A percentile compares a stretch with the other conserved stretches of the same genome.
Evolutionary conservation across 768 basidiomycete species (phyloP).

Genomic region (Nevesoporus exiguus): DNA sequence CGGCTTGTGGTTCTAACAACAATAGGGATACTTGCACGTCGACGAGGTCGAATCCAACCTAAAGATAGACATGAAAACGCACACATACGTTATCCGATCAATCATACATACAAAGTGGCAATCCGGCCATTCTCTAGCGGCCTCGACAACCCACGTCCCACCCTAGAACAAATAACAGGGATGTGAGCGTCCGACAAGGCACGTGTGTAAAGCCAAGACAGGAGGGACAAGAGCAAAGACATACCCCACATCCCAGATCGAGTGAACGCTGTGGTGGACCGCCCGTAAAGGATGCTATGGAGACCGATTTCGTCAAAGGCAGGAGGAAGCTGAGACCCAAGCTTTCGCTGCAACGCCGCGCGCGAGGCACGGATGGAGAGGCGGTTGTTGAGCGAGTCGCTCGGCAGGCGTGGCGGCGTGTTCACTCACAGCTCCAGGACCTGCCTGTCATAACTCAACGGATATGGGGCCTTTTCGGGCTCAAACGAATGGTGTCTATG

Average conservation of each 20-base stretch:
- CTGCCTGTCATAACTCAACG: constrained; percentile 64
- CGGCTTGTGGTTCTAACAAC: constrained; percentile 48
- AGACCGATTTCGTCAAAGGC: constrained; percentile 51
- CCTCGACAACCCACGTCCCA: constrained; percentile 70
- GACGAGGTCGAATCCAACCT: constrained; percentile 81
- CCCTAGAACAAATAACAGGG: constrained; percentile 36
- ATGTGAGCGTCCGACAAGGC: background rate
- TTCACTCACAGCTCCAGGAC: constrained; percentile 63
- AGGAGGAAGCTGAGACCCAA: constrained; percentile 50
- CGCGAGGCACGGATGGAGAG: background rate
- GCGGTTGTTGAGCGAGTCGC: constrained; percentile 3
- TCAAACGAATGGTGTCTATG: constrained; percentile 65
- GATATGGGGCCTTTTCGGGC: constrained; percentile 77
- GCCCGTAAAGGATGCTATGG: constrained; percentile 54
- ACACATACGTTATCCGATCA: background rate
- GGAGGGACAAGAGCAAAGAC: constrained; percentile 20
- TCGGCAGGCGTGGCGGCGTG: background rate
- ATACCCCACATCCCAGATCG: constrained; percentile 73
- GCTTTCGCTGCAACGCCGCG: constrained; percentile 41
- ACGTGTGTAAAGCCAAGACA: too few relatives aligned
- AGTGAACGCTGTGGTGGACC: constrained; percentile 51
- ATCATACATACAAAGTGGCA: constrained; percentile 55
- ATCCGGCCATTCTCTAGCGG: constrained; percentile 66
- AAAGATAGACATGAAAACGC: constrained; percentile 5
- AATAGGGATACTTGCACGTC: constrained; percentile 64